A percentile compares a stretch with the other conserved stretches of the same genome.
These are phyloP conservation scores for Mortierella antarctica DNA, from an alignment of 192 early-diverging fungal genomes.

Conservation along the genomic window DNA sequence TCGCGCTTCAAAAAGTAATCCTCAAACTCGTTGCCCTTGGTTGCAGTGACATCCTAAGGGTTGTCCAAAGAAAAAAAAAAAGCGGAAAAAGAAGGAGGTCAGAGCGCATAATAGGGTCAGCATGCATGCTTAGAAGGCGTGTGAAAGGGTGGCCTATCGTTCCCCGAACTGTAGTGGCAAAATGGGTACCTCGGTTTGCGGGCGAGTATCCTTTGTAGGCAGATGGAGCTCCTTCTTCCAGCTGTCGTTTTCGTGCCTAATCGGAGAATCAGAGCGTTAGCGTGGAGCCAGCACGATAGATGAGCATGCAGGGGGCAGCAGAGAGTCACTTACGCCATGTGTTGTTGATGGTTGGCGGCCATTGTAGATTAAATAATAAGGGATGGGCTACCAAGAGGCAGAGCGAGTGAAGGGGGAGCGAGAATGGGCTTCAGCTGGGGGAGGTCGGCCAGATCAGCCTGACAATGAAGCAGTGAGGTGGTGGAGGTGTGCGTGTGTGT, in stretches of 20 bases:
- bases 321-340: conserved; percentile 8
- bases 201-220: conserved; percentile 88
- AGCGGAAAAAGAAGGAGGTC: background rate
- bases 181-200: conserved; percentile 81
- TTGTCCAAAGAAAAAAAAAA: background rate
- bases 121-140: background rate
- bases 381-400: background rate
- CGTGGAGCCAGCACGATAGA: background rate
- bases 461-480: too few species aligned
- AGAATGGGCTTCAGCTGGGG: background rate
- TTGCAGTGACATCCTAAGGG: conserved; percentile 88
- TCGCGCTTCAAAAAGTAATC: conserved; percentile 97
- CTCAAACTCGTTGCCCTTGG: conserved; percentile 99
- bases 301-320: background rate
- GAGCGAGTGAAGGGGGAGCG: background rate
- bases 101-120: background rate
- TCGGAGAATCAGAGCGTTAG: background rate
- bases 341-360: conserved; percentile 20
- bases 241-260: conserved; percentile 68
- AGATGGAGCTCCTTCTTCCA: conserved; percentile 82
- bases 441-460: too few species aligned
- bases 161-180: background rate
- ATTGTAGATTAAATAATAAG: background rate
- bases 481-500: too few species aligned
- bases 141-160: background rate